A percentile compares a stretch with the other conserved stretches of the same genome.
Evolutionary conservation across 768 basidiomycete species (phyloP).

Genomic region (Hypsizygus marmoreus): DNA sequence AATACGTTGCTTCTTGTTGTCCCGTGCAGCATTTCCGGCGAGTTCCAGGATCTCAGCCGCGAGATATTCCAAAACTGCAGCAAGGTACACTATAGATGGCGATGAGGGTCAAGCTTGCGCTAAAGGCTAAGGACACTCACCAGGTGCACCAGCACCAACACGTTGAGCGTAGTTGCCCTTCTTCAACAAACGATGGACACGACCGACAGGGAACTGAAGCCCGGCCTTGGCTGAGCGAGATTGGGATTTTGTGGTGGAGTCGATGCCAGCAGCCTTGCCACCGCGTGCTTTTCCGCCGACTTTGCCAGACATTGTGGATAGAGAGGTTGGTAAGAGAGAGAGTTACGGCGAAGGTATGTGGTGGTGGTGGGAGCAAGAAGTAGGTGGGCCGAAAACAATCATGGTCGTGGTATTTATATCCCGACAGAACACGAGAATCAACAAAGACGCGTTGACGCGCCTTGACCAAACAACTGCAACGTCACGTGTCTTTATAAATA

Average conservation of each 20-base stretch:
- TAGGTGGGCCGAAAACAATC: neutral
- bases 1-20: conserved; percentile 84
- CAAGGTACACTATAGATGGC: conserved; percentile 64
- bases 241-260: conserved; percentile 49
- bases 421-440: conserved; percentile 19
- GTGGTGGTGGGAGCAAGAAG: conserved; percentile 8
- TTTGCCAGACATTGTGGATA: conserved; percentile 37
- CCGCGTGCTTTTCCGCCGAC: conserved; percentile 30
- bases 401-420: conserved; percentile 28
- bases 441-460: conserved; percentile 44
- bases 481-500: conserved; percentile 39
- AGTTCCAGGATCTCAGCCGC: conserved; percentile 86
- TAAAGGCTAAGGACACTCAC: conserved; percentile 28
- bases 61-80: conserved; percentile 81
- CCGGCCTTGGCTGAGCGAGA: conserved; percentile 67
- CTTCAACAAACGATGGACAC: conserved; percentile 78
- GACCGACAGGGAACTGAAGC: conserved; percentile 79
- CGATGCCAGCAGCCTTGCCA: conserved; percentile 40
- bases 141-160: conserved; percentile 78
- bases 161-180: conserved; percentile 79
- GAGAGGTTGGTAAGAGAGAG: conserved; percentile 12
- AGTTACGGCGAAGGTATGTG: too few relatives aligned
- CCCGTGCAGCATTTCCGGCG: conserved; percentile 74
- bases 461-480: conserved; percentile 36
- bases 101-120: neutral